Evolutionary conservation across 2,329 filamentous ascomycete species (phyloP).

Genomic region (Cytospora mali): DNA sequence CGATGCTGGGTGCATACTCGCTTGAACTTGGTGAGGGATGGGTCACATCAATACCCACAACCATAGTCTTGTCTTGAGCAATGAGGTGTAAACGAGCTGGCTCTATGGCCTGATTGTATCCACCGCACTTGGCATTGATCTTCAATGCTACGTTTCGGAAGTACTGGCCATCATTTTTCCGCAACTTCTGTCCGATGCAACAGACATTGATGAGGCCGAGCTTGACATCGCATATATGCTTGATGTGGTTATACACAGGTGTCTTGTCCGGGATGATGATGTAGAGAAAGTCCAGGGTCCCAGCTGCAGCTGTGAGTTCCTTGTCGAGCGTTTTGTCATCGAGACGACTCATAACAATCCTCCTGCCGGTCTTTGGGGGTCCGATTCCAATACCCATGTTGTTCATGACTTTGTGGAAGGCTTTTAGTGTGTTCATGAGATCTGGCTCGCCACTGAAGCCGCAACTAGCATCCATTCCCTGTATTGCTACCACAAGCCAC

Average conservation of each 20-base stretch:
- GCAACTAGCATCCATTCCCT: background rate
- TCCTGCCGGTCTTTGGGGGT: background rate
- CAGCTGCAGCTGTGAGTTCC: background rate
- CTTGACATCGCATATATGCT: slow-evolving; percentile 57
- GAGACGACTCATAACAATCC: background rate
- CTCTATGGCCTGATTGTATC: slow-evolving; percentile 58
- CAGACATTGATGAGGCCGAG: slow-evolving; percentile 63
- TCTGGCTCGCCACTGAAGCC: background rate
- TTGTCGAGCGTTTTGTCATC: background rate
- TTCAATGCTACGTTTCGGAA: slow-evolving; percentile 61
- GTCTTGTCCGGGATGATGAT: slow-evolving; percentile 48
- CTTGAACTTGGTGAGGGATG: slow-evolving; percentile 69
- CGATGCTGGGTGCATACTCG: slow-evolving; percentile 67
- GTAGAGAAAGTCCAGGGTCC: slow-evolving; percentile 45
- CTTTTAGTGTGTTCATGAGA: background rate
- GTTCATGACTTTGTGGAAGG: slow-evolving; percentile 8
- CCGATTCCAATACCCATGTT: slow-evolving; percentile 22
- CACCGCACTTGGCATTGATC: slow-evolving; percentile 67
- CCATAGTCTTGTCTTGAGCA: slow-evolving; percentile 62
- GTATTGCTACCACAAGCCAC: background rate
- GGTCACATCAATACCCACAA: slow-evolving; percentile 74
- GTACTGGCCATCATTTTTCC: slow-evolving; percentile 51
- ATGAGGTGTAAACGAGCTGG: slow-evolving; percentile 53
- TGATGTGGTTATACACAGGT: slow-evolving; percentile 58
- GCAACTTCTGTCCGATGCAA: slow-evolving; percentile 41